Conservation (phyloP, 2,329 filamentous ascomycete genomes). For the Calonectria henricotiae region DNA sequence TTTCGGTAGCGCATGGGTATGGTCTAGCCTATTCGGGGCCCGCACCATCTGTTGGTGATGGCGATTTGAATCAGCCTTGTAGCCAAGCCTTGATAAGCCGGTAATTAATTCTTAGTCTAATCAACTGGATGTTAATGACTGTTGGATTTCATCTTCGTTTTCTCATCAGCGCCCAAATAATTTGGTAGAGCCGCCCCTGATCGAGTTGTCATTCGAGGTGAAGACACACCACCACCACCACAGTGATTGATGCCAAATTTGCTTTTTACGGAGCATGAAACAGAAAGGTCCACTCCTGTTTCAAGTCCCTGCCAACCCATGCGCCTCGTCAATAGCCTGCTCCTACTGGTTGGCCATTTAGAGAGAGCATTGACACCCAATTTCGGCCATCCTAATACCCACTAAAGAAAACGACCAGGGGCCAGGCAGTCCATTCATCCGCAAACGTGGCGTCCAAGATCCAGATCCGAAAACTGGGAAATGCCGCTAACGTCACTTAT, state of each 20-base stretch:
- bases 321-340: not conserved
- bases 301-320: conserved; percentile 1
- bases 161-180: not conserved
- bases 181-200: not conserved
- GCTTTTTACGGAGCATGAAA: conserved; percentile 8
- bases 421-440: not conserved
- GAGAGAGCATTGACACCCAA: not conserved
- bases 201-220: not conserved
- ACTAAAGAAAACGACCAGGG: not conserved
- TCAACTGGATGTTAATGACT: not conserved
- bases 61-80: not conserved
- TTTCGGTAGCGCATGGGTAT: conserved; percentile 2
- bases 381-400: not conserved
- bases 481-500: not conserved
- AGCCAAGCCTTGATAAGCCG: too few relatives aligned
- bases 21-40: not conserved
- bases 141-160: not conserved
- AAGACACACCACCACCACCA: not conserved
- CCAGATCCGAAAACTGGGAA: not conserved
- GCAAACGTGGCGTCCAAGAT: not conserved
- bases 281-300: conserved; percentile 3
- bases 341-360: conserved; percentile 4
- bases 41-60: not conserved
- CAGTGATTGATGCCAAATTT: not conserved
- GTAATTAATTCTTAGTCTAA: too few relatives aligned